These are phyloP conservation scores for Geoglossum cookeanum DNA, from an alignment of 2,329 filamentous ascomycete species.

Conservation along the genomic window DNA sequence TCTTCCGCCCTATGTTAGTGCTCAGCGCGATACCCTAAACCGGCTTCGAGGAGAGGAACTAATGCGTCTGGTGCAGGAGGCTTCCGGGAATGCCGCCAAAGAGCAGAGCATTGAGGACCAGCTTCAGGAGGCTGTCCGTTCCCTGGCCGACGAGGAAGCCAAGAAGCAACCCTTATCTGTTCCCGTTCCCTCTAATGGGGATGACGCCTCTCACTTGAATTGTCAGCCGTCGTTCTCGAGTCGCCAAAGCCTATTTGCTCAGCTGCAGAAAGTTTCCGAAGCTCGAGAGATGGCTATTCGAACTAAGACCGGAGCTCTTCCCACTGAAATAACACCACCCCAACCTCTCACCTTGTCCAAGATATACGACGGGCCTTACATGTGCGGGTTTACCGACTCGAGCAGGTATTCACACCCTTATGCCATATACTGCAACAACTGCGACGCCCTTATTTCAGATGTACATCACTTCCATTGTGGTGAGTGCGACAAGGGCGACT, in stretches of 20 bases:
- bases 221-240: not conserved
- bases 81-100: slow-evolving; percentile 5
- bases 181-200: not conserved
- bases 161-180: not conserved
- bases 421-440: slow-evolving; percentile 87
- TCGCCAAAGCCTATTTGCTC: not conserved
- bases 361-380: not conserved
- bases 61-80: slow-evolving; percentile 3
- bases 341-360: not conserved
- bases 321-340: not conserved
- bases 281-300: not conserved
- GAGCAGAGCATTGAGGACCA: slow-evolving; percentile 1
- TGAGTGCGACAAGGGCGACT: slow-evolving; percentile 83
- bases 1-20: not conserved
- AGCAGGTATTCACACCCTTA: slow-evolving; percentile 17
- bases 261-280: not conserved
- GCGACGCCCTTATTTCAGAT: slow-evolving; percentile 57
- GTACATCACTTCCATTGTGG: slow-evolving; percentile 92
- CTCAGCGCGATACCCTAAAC: not conserved
- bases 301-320: not conserved
- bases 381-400: not conserved
- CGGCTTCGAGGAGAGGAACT: not conserved
- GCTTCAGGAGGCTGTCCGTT: slow-evolving; percentile 12
- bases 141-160: slow-evolving; percentile 8
- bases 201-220: not conserved